Evolutionary conservation across 169 alveolate species (phyloP), one percentile per base, ranked within the genome.

Genomic region (Eimeria nieschulzi): DNA sequence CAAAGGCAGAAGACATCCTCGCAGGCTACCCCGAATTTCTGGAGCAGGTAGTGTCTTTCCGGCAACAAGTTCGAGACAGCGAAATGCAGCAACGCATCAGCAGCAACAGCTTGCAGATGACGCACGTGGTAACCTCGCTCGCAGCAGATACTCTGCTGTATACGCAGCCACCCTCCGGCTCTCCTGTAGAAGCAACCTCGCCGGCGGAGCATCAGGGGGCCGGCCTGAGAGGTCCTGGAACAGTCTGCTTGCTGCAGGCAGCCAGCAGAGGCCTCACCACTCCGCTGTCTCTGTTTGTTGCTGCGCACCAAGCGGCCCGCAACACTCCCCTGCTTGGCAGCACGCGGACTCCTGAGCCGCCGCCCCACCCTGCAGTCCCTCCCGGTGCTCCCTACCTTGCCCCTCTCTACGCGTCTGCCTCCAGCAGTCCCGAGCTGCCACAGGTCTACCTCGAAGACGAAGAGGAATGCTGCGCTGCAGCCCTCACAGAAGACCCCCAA

Each of bases 1-100:
- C 26, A 12, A 53, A 46, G 68, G 33, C 85, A 19, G 85, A 76
- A 19, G 66, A 76, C n/a, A 7, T 53, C 54, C 85, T 76, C 12
- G 33, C 54, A 15, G 70, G 54, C 70, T 21, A 76, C 53, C 85
- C 85, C 21, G 85, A 53, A n/a, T 55, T 76, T 8, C 70, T 76
- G 15, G 85, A 53, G 26, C 70, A 76, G n/a, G 85, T 76, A 8
- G 85, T 68, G 6, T 53, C 85, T 9, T 55, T 76, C n/a, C 68
- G 85, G 12, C 85, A 76, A 23, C 51, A 54, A 5, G 15, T 68
- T 17, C 85, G 15, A 12, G 85, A 76, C 85, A 51, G 85, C 51
- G 70, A 76, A 64, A 7, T 76, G 64, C 85, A 76, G 21, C 70
- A 76, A 21, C 70, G n/a, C 3, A 68, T 53, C 21, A 21, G 64